Evolutionary conservation across 352 stramenopile genomes (phyloP).

Genomic region (Phytophthora crassamura): DNA sequence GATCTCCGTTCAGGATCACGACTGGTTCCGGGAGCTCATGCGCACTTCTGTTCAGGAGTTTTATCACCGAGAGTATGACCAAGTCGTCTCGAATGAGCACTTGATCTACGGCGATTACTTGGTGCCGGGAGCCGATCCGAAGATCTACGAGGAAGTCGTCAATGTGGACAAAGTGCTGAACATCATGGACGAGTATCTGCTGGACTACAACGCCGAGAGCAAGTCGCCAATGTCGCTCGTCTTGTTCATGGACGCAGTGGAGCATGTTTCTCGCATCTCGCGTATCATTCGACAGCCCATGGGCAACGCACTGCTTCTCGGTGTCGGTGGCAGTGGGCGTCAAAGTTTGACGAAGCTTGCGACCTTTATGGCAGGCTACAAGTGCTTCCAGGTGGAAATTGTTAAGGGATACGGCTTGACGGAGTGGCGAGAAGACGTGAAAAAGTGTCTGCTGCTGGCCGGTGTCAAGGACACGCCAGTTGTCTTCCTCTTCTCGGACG

Average conservation of each 20-base stretch:
- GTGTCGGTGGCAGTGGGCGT: slow-evolving; percentile 92
- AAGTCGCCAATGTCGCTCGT: slow-evolving; percentile 92
- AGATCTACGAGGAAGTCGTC: slow-evolving; percentile 90
- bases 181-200: slow-evolving; percentile 90
- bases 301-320: slow-evolving; percentile 92
- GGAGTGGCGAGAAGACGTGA: slow-evolving; percentile 95
- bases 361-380: slow-evolving; percentile 94
- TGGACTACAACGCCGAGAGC: slow-evolving; percentile 92
- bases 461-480: slow-evolving; percentile 92
- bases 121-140: slow-evolving; percentile 78
- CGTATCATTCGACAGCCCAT: slow-evolving; percentile 84
- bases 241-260: slow-evolving; percentile 88
- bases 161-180: slow-evolving; percentile 86
- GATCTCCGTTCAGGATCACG: slow-evolving; percentile 90
- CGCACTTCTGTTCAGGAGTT: slow-evolving; percentile 67
- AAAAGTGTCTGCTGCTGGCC: slow-evolving; percentile 89
- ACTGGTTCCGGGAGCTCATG: slow-evolving; percentile 90
- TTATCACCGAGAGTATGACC: slow-evolving; percentile 86
- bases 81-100: slow-evolving; percentile 77
- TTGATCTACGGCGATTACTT: slow-evolving; percentile 86
- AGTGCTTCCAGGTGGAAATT: slow-evolving; percentile 96
- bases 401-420: slow-evolving; percentile 93
- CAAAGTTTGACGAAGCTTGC: slow-evolving; percentile 94
- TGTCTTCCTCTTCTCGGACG: slow-evolving; percentile 95
- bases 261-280: slow-evolving; percentile 86